Base-by-base conservation (phyloP, 768 basidiomycete species). In the Cubamyces lactineus region DNA sequence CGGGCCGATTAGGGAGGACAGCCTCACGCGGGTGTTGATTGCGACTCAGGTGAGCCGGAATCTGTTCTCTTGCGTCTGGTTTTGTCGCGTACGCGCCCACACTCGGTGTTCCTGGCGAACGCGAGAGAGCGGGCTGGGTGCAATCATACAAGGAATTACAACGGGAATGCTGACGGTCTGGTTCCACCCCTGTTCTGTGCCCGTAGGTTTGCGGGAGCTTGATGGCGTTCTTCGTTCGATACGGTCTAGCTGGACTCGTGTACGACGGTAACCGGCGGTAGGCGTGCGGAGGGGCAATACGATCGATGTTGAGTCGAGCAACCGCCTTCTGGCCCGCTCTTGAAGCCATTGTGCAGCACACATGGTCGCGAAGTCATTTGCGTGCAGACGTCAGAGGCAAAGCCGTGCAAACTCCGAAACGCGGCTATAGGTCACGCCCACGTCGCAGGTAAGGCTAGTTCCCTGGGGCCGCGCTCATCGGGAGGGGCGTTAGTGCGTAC, bases 211-310 rank as follows among this genome's bases (percentile, higher is more conserved):
- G 79, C 11, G 91, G 96, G 47, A 97, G 94, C 73, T 68, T 84
- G 4, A 56, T 91, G 11, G 97, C 93, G 8, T 98, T 98, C 73
- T 78, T 82, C 21, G 84, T 98, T 34, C 82, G 96, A 67, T 98
- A 99, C 69, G 96, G 95, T 9, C 80, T 96, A 13, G 94, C 94
- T 3, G 84, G 89, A 49, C 80, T 96, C 57, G 82, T 97, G 46
- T 99, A 97, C 72, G 96, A 96, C 70, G 94, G 93, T 11, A 93
- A 94, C 77, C 82, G 96, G 72, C 79, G 93, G 71, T 94, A 79
- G 74, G 39, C 30, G 5, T 42, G 28, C 34, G 34, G 30, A 12
- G 21, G 45, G 6, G 42, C 54, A 47, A 56, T 45, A 26, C 24
- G 17, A 53, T 28, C 17, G 24, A 8, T n/a, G 15, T 47, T 34